Conservation (phyloP, 306 rosid species). For the Morella rubra region DNA sequence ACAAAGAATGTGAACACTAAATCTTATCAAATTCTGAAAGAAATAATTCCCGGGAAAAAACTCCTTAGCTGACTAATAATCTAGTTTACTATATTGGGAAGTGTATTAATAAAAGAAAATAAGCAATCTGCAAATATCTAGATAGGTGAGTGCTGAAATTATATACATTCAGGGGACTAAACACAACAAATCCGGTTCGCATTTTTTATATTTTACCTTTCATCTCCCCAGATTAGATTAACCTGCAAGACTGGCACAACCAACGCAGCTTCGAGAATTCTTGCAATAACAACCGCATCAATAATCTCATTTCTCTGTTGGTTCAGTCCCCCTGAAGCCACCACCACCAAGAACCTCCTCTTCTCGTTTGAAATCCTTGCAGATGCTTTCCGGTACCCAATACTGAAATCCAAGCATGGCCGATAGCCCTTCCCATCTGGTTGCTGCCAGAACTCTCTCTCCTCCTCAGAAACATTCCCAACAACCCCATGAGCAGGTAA, state of each 20-base stretch:
- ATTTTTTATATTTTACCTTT: constrained; percentile 30
- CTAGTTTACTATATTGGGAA: too few relatives aligned
- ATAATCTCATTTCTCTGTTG: constrained; percentile 64
- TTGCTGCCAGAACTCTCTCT: constrained; percentile 55
- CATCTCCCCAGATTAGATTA: constrained; percentile 56
- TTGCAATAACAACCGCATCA: constrained; percentile 59
- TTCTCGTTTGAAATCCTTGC: constrained; percentile 36
- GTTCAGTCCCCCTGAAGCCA: constrained; percentile 57
- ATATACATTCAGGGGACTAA: not conserved
- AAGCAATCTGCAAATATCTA: not conserved
- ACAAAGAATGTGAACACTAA: too few relatives aligned
- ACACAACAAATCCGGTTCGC: not conserved
- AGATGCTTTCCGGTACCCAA: constrained; percentile 43
- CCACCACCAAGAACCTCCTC: constrained; percentile 51
- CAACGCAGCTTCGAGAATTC: constrained; percentile 55
- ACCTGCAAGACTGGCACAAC: constrained; percentile 55
- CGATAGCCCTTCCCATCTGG: constrained; percentile 41
- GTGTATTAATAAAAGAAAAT: too few relatives aligned
- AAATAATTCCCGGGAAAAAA: too few relatives aligned
- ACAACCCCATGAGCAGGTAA: constrained; percentile 36
- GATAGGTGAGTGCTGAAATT: not conserved
- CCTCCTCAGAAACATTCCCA: constrained; percentile 34
- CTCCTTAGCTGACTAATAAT: too few relatives aligned
- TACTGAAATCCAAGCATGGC: constrained; percentile 48
- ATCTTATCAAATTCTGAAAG: too few relatives aligned